A percentile compares a stretch with the other conserved stretches of the same genome.
phyloP scores from a whole-genome alignment of 1,139 yeast genomes.

The Blastobotrys elegans region DNA sequence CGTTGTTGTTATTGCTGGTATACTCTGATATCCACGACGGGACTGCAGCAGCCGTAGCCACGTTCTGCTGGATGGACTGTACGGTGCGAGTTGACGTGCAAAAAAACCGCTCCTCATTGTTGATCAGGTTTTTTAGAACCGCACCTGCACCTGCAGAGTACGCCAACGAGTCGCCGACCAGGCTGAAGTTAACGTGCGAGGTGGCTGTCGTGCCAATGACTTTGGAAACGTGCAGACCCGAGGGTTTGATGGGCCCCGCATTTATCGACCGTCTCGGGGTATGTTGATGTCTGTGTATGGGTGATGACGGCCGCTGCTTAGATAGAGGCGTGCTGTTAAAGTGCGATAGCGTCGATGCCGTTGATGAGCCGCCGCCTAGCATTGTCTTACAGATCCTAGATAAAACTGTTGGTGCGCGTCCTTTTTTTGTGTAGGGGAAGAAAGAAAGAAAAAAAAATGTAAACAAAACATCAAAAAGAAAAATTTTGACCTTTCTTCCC shows the following conservation, averaged over 20 bases:
- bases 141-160: constrained; percentile 69
- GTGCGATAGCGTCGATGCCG: too few relatives aligned
- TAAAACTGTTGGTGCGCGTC: too few relatives aligned
- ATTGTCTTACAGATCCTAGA: background rate
- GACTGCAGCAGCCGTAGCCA: constrained; percentile 6
- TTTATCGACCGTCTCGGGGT: background rate
- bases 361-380: too few relatives aligned
- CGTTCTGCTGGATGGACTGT: constrained; percentile 13
- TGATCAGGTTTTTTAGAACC: constrained; percentile 29
- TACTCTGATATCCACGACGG: constrained; percentile 10
- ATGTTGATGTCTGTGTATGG: background rate
- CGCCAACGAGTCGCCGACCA: constrained; percentile 44
- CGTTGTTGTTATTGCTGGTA: background rate
- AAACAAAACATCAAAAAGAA: background rate
- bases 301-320: background rate
- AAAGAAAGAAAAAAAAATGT: background rate
- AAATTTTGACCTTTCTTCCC: background rate
- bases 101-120: constrained; percentile 18
- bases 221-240: constrained; percentile 5
- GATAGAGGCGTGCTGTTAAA: background rate
- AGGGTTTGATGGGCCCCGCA: background rate
- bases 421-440: too few relatives aligned
- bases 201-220: constrained; percentile 43
- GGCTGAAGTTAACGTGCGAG: constrained; percentile 38
- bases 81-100: constrained; percentile 25